Conservation (phyloP, 2,329 filamentous ascomycete genomes). For the Penicillium sp. region DNA sequence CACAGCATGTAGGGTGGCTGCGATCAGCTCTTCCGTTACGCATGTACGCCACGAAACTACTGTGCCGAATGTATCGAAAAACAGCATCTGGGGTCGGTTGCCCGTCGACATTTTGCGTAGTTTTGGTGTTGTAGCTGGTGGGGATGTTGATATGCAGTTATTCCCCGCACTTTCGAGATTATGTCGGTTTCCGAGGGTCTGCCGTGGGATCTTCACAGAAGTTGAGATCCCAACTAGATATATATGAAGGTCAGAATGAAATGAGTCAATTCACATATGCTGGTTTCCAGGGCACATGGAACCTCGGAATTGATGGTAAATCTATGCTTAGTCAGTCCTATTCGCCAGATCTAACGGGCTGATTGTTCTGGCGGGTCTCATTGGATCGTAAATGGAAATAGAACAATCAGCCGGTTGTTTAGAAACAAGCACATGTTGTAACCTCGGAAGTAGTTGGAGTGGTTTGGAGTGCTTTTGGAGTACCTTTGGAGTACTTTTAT, state of each 20-base stretch:
- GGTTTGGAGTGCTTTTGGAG: too few species aligned
- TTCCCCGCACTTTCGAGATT: not conserved
- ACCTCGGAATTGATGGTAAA: not conserved
- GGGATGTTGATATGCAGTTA: not conserved
- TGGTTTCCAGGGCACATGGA: not conserved
- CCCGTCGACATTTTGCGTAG: slow-evolving; percentile 22
- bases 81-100: slow-evolving; percentile 25
- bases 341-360: slow-evolving; percentile 10
- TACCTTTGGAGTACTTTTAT: not conserved
- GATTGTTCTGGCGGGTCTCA: slow-evolving; percentile 7
- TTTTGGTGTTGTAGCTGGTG: not conserved
- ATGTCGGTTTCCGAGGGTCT: not conserved
- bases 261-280: not conserved
- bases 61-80: slow-evolving; percentile 51
- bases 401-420: not conserved
- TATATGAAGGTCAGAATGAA: not conserved
- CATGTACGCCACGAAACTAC: slow-evolving; percentile 74
- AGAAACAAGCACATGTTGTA: too few species aligned
- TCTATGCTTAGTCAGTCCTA: slow-evolving; percentile 3
- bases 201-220: not conserved
- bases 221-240: not conserved
- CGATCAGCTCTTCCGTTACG: slow-evolving; percentile 59
- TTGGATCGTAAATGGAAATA: not conserved
- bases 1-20: slow-evolving; percentile 50
- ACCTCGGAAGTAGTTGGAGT: too few species aligned